Evolutionary conservation across 208 protist genomes (phyloP).

Genomic region (Wallacemonas sp.): DNA sequence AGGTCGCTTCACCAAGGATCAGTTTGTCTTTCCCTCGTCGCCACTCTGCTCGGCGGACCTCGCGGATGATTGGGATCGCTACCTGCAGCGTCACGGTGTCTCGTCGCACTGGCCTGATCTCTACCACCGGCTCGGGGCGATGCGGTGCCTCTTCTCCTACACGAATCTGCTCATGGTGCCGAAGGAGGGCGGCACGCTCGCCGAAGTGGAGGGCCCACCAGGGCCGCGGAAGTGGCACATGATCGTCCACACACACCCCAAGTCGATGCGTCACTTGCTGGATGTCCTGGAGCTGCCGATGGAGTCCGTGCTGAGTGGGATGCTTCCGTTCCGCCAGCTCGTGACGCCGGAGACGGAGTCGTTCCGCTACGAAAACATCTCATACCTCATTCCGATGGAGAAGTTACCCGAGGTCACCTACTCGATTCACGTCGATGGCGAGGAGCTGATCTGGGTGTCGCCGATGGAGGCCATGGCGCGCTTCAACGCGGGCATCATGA

Average conservation of each 20-base stretch:
- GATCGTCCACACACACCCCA: slow-evolving; percentile 58
- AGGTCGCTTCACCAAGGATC: slow-evolving; percentile 71
- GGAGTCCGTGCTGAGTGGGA: slow-evolving; percentile 66
- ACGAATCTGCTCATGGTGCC: slow-evolving; percentile 83
- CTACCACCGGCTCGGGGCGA: slow-evolving; percentile 72
- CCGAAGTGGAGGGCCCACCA: slow-evolving; percentile 86
- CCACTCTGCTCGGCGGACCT: slow-evolving; percentile 70
- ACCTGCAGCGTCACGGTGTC: slow-evolving; percentile 71
- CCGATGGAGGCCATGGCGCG: slow-evolving; percentile 89
- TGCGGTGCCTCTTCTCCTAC: slow-evolving; percentile 69
- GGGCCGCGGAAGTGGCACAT: slow-evolving; percentile 80
- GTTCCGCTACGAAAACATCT: slow-evolving; percentile 83
- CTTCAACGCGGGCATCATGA: slow-evolving; percentile 90
- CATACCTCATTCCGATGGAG: slow-evolving; percentile 71
- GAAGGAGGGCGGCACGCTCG: slow-evolving; percentile 78
- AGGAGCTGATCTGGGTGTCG: slow-evolving; percentile 87
- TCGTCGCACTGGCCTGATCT: slow-evolving; percentile 69
- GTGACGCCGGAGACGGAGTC: slow-evolving; percentile 79
- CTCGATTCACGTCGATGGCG: slow-evolving; percentile 70
- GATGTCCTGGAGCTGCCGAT: slow-evolving; percentile 88
- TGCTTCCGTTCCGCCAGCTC: slow-evolving; percentile 76
- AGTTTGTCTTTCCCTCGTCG: slow-evolving; percentile 79
- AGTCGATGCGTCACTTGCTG: slow-evolving; percentile 71
- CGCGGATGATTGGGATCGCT: slow-evolving; percentile 72
- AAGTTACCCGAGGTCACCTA: slow-evolving; percentile 81